phyloP scores from a whole-genome alignment of 1,284 basidiomycete genomes.

The Papiliotrema terrestris region DNA sequence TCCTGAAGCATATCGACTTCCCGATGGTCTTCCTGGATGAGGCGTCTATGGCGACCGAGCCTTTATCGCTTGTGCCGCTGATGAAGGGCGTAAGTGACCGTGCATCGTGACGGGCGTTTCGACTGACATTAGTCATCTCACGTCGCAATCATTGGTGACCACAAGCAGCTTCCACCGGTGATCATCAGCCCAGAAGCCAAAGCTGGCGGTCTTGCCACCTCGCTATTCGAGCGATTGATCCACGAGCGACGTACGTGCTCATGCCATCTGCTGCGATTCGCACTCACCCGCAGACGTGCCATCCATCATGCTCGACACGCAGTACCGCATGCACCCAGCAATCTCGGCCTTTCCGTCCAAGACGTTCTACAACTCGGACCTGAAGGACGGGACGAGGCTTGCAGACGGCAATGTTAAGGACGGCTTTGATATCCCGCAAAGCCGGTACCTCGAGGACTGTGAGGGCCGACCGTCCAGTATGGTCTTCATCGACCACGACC shows the following conservation, averaged over 20 bases:
- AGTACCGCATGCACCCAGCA: conserved; percentile 91
- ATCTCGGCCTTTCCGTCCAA: conserved; percentile 80
- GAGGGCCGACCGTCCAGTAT: conserved; percentile 45
- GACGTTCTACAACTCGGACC: conserved; percentile 71
- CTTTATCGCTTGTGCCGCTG: conserved; percentile 75
- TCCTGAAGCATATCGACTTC: conserved; percentile 64
- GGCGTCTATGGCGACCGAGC: conserved; percentile 93
- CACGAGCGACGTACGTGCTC: conserved; percentile 63
- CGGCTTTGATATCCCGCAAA: conserved; percentile 59
- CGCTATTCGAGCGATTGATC: conserved; percentile 84
- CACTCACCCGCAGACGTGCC: conserved; percentile 55
- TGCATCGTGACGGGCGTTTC: background rate
- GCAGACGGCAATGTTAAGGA: conserved; percentile 55
- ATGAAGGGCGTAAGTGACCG: conserved; percentile 73
- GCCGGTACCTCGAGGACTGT: conserved; percentile 43
- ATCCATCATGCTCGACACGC: conserved; percentile 81
- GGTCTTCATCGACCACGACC: conserved; percentile 72
- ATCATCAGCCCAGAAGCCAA: conserved; percentile 70
- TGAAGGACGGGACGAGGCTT: conserved; percentile 67
- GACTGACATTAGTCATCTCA: conserved; percentile 61
- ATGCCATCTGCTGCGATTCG: background rate
- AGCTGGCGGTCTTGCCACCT: conserved; percentile 66
- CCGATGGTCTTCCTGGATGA: conserved; percentile 93
- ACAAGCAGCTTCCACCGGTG: conserved; percentile 92
- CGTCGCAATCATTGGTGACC: conserved; percentile 86